Percentiles rank a stretch among this genome's conserved stretches.
These are phyloP conservation scores for Stylonectria norvegica DNA, from an alignment of 2,329 filamentous ascomycete species.

Conservation along the genomic window DNA sequence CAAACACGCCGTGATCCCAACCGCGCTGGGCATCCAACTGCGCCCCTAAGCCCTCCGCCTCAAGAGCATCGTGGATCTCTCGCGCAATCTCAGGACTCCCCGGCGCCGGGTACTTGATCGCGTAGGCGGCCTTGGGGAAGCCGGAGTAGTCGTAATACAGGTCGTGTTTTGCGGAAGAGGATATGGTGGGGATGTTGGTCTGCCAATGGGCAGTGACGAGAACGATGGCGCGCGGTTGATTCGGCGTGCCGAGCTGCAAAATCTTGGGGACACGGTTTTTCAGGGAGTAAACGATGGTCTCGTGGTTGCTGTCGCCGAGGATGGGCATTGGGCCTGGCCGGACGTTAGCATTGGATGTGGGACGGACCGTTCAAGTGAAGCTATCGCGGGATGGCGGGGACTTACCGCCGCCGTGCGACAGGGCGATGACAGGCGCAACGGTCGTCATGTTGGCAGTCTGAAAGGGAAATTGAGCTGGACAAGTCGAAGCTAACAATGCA, in stretches of 20 bases:
- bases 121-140: constrained; percentile 54
- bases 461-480: no score
- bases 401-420: constrained; percentile 49
- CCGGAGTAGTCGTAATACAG: constrained; percentile 59
- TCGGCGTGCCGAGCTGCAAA: constrained; percentile 49
- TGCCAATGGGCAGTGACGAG: constrained; percentile 59
- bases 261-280: constrained; percentile 52
- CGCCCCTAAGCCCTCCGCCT: constrained; percentile 42
- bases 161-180: constrained; percentile 43
- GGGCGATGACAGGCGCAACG: constrained; percentile 43
- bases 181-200: constrained; percentile 47
- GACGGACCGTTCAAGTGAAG: constrained; percentile 1
- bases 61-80: constrained; percentile 45
- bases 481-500: no score
- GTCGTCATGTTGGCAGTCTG: constrained; percentile 33
- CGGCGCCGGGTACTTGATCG: constrained; percentile 53
- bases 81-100: constrained; percentile 52
- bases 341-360: not conserved
- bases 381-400: not conserved
- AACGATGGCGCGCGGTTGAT: constrained; percentile 50
- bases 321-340: constrained; percentile 55
- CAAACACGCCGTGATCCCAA: constrained; percentile 61
- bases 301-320: constrained; percentile 52
- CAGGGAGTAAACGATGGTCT: constrained; percentile 49
- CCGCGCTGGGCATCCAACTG: constrained; percentile 39